Evolutionary conservation across 2,329 filamentous ascomycete genomes (phyloP), one percentile per base, ranked within the genome.

Genomic region (Dothideomycetidae sp.): DNA sequence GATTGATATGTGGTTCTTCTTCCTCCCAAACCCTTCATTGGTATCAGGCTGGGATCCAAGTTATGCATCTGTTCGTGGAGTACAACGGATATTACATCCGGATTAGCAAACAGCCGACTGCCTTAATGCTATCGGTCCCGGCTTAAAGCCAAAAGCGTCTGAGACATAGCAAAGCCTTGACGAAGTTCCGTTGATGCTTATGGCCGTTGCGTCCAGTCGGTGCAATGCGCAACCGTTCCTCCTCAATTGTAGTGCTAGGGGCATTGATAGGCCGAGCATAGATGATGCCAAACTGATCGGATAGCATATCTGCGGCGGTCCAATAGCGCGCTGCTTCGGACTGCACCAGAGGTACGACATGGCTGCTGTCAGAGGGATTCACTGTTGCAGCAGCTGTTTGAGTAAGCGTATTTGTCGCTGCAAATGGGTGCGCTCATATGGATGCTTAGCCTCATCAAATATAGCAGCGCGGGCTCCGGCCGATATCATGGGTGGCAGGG

Each of bases 181-280:
- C 77, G 3, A 98, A 76, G 51, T 93, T 75, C 47, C 92, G 80
- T 44, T 85, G 83, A 62, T 81, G 84, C 49, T 82, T 74, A 60
- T 80, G 80, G 38, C 73, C 75, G 58, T 98, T 90, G 30, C 90
- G 90, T 0, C 90, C 90, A 1, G 90, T 98, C 0, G 90, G 90
- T 1, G 90, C 98, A 58, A 98, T 84, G 48, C 90, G 81, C 40
- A 98, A 77, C 41, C 90, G 78, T 62, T 98, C 90, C 66, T 98
- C 86, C n/a, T 90, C 90, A 5, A 93, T 84, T 2, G 90, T 90
- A 2, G 96, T 90, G 36, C 90, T 98, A 2, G 90, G 90, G 62
- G 96, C 96, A 66, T 98, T 98, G 71, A 98, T 96, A 38, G 84
- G 85, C 63, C 98, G 90, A 16, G 98, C 90, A 56, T 98, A 98